phyloP scores from a whole-genome alignment of 768 basidiomycete species.

The Rhodotorula graminis region DNA sequence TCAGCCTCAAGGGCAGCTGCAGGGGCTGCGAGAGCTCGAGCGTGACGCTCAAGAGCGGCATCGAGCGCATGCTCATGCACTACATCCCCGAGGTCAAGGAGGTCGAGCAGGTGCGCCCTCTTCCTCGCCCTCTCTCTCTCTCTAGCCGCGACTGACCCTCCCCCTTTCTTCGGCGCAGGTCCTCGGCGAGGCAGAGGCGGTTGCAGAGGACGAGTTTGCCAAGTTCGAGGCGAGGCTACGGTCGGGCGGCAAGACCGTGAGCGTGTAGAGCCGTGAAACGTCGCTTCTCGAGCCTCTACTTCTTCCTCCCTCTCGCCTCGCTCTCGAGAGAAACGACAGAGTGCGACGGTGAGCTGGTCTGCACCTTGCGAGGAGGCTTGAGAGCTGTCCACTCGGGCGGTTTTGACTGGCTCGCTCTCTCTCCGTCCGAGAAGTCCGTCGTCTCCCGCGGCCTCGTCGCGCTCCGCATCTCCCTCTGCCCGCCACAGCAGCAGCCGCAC shows the following conservation, averaged over 20 bases:
- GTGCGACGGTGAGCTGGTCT: too few relatives aligned
- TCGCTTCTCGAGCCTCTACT: too few relatives aligned
- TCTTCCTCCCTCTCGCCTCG: too few relatives aligned
- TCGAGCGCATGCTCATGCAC: conserved; percentile 98
- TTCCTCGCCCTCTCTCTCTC: not conserved
- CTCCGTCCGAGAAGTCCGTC: too few relatives aligned
- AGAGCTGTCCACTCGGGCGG: not conserved
- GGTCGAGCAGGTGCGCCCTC: conserved; percentile 69
- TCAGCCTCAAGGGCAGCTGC: conserved; percentile 95
- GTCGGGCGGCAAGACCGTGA: conserved; percentile 39
- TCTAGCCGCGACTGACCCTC: not conserved
- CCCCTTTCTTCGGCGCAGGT: conserved; percentile 54
- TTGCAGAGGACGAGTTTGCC: conserved; percentile 79
- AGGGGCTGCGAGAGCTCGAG: conserved; percentile 89
- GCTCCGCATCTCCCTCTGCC: not conserved
- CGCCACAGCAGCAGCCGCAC: not conserved
- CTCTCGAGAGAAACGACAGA: too few relatives aligned
- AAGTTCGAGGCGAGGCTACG: conserved; percentile 55
- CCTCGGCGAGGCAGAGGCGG: conserved; percentile 78
- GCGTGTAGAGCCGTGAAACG: conserved; percentile 9
- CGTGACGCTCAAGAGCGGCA: conserved; percentile 92
- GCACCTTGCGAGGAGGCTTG: not conserved
- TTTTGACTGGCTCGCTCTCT: not conserved
- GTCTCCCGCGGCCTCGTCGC: not conserved
- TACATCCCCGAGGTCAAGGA: conserved; percentile 90